Evolutionary conservation across 495 filamentous ascomycete genomes (phyloP).

Genomic region (Hypoxylon fragiforme): DNA sequence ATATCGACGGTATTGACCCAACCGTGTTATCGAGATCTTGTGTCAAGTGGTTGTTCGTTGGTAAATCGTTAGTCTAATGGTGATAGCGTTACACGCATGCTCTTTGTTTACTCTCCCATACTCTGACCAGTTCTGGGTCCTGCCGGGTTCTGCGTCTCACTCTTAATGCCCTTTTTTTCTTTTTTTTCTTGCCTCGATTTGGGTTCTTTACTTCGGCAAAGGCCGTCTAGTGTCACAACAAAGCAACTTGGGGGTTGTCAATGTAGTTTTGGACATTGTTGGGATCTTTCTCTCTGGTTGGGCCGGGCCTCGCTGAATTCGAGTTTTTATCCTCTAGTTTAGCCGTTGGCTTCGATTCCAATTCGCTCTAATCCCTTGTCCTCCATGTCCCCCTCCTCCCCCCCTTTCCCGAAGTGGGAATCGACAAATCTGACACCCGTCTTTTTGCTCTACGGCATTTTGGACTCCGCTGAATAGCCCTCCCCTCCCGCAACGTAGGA

Average conservation of each 20-base stretch:
- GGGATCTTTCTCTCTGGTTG: conserved; percentile 25
- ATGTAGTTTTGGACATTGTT: conserved; percentile 18
- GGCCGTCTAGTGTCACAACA: conserved; percentile 28
- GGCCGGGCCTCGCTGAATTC: conserved; percentile 23
- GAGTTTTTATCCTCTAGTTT: conserved; percentile 29
- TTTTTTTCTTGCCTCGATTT: conserved; percentile 17
- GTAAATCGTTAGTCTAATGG: conserved; percentile 8
- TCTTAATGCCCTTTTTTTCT: conserved; percentile 11
- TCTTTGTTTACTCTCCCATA: conserved; percentile 32
- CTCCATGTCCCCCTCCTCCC: conserved; percentile 6
- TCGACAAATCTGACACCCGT: conserved; percentile 8
- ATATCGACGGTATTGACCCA: too few species aligned
- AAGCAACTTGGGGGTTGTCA: conserved; percentile 9
- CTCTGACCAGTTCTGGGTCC: conserved; percentile 14
- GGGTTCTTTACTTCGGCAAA: conserved; percentile 15
- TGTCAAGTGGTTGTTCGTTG: conserved; percentile 17
- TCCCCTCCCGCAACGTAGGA: conserved; percentile 13
- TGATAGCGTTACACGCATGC: conserved; percentile 30
- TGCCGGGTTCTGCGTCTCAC: conserved; percentile 23
- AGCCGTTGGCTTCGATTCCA: conserved; percentile 25
- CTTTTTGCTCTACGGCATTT: conserved; percentile 23
- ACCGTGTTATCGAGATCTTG: conserved; percentile 29
- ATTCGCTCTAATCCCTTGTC: conserved; percentile 14
- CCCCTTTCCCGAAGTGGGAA: conserved; percentile 23
- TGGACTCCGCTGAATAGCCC: conserved; percentile 27